phyloP scores from a whole-genome alignment of 768 basidiomycete genomes.

The Trametes maxima region DNA sequence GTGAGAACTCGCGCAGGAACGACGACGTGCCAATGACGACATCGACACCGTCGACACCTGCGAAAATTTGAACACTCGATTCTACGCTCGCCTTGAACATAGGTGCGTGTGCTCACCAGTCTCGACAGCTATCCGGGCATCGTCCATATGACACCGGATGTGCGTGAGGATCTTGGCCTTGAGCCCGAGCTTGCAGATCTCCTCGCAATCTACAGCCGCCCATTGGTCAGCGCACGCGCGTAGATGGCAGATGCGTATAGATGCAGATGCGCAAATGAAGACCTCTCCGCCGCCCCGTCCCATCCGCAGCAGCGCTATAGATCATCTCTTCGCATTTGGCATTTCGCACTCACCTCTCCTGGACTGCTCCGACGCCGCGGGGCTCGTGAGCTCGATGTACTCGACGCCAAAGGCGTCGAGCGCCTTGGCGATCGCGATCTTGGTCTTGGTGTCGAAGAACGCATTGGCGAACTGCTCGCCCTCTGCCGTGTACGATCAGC shows the following conservation, averaged over 20 bases:
- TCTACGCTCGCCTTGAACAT: background rate
- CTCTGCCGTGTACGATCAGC: constrained; percentile 51
- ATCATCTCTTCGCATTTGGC: background rate
- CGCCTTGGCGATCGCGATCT: constrained; percentile 98
- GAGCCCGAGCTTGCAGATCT: constrained; percentile 98
- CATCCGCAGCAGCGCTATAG: background rate
- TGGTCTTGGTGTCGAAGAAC: constrained; percentile 99
- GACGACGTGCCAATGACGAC: constrained; percentile 99
- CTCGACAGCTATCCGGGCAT: constrained; percentile 97
- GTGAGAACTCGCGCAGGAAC: constrained; percentile 98
- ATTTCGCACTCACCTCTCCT: constrained; percentile 38
- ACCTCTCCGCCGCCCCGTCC: no score
- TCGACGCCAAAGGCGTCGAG: constrained; percentile 99
- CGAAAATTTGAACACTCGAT: background rate
- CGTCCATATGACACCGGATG: constrained; percentile 99
- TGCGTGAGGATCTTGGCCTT: constrained; percentile 97
- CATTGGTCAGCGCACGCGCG: constrained; percentile 1
- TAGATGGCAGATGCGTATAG: background rate
- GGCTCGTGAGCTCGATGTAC: constrained; percentile 99
- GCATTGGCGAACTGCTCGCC: constrained; percentile 99
- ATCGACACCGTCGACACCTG: constrained; percentile 98
- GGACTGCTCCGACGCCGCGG: constrained; percentile 96
- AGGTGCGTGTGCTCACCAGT: constrained; percentile 60
- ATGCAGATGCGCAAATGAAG: no score
- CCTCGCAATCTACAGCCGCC: constrained; percentile 76